Conservation (phyloP, 2,329 filamentous ascomycete genomes). For the Scedosporium apiospermum region DNA sequence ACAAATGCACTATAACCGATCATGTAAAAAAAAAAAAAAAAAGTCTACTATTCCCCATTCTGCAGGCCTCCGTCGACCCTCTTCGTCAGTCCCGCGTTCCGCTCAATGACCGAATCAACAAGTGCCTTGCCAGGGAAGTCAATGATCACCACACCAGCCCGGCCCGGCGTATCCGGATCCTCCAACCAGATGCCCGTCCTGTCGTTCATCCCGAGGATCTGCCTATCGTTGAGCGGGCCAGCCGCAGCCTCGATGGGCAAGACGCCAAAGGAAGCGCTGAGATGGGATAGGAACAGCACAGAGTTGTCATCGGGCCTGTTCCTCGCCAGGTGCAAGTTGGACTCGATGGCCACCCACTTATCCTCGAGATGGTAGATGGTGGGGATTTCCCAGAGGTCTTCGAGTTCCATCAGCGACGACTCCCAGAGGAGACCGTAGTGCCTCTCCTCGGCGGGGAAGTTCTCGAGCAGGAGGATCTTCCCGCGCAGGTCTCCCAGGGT, state of each 20-base stretch:
- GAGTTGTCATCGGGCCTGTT: conserved; percentile 21
- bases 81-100: conserved; percentile 23
- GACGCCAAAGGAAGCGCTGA: conserved; percentile 38
- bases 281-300: conserved; percentile 35
- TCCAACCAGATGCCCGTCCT: conserved; percentile 35
- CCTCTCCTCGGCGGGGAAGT: conserved; percentile 17
- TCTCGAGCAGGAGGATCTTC: conserved; percentile 39
- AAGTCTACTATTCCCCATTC: not conserved
- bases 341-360: conserved; percentile 35
- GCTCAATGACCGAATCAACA: conserved; percentile 30
- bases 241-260: conserved; percentile 40
- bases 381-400: conserved; percentile 36
- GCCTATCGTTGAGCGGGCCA: conserved; percentile 28
- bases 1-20: not conserved
- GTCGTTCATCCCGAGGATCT: conserved; percentile 38
- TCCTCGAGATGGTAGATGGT: conserved; percentile 31
- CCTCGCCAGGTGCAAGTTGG: conserved; percentile 26
- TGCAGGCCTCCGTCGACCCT: not conserved
- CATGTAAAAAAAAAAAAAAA: not conserved
- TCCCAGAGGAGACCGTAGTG: conserved; percentile 36
- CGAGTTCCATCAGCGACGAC: conserved; percentile 32
- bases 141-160: conserved; percentile 36
- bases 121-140: conserved; percentile 36
- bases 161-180: conserved; percentile 14
- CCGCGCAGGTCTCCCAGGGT: conserved; percentile 34